These are phyloP conservation scores for Gliomastix tumulicola DNA, from an alignment of 2,329 filamentous ascomycete species.

Conservation along the genomic window DNA sequence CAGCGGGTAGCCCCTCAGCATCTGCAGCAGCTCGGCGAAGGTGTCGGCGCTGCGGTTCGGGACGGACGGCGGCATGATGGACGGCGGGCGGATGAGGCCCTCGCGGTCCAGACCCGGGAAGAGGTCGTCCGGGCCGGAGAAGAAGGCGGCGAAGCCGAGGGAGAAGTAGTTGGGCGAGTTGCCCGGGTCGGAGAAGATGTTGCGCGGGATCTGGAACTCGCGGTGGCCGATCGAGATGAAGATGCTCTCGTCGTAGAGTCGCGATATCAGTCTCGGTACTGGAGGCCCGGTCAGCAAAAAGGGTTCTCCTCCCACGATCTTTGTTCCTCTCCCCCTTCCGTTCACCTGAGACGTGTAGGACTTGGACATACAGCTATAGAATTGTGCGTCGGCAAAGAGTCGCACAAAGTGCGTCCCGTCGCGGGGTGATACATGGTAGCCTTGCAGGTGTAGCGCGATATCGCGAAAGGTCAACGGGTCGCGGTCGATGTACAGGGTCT, in stretches of 20 bases:
- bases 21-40: conserved; percentile 74
- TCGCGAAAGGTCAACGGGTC: conserved; percentile 85
- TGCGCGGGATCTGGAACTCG: conserved; percentile 84
- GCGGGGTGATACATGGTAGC: conserved; percentile 77
- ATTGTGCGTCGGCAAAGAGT: conserved; percentile 89
- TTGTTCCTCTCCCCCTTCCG: too few species aligned
- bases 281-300: conserved; percentile 4
- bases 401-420: conserved; percentile 86
- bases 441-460: conserved; percentile 84
- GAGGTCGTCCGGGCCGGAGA: conserved; percentile 69
- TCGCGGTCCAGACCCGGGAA: conserved; percentile 81
- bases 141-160: conserved; percentile 82
- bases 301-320: too few species aligned
- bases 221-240: conserved; percentile 84
- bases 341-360: too few species aligned
- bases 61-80: conserved; percentile 75
- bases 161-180: conserved; percentile 97
- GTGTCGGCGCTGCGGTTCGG: conserved; percentile 75
- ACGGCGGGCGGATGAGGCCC: conserved; percentile 76
- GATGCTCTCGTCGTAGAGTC: conserved; percentile 85
- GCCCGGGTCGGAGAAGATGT: conserved; percentile 77
- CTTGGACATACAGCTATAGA: conserved; percentile 81
- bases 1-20: conserved; percentile 78
- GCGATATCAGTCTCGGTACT: conserved; percentile 85
- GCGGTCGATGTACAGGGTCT: conserved; percentile 90